These are phyloP conservation scores for Inosperma sp. DNA, from an alignment of 768 basidiomycete species.

Conservation along the genomic window DNA sequence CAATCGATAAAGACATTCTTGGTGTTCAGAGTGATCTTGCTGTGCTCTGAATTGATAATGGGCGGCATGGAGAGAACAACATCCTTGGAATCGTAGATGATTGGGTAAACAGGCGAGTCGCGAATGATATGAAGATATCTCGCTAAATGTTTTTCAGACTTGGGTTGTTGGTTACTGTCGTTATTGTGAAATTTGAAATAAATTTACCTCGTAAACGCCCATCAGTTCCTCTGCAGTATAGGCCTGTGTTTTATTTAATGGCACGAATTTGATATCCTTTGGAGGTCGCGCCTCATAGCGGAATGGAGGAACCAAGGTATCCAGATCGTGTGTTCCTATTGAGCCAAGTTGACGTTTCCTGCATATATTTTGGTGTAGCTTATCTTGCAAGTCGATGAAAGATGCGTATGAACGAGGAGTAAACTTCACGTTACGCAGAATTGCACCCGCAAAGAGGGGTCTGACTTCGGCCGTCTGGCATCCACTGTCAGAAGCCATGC, in stretches of 20 bases:
- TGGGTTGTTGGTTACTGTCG: too few relatives aligned
- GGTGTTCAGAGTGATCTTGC: slow-evolving; percentile 93
- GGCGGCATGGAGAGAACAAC: slow-evolving; percentile 95
- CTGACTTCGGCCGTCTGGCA: slow-evolving; percentile 73
- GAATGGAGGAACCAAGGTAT: slow-evolving; percentile 84
- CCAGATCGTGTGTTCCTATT: slow-evolving; percentile 96
- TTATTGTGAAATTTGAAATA: too few relatives aligned
- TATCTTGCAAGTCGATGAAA: slow-evolving; percentile 99
- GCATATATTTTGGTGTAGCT: slow-evolving; percentile 94
- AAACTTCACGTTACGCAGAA: slow-evolving; percentile 88
- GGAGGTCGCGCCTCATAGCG: slow-evolving; percentile 79
- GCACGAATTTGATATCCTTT: slow-evolving; percentile 86
- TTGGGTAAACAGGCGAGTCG: slow-evolving; percentile 93
- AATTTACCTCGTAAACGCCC: slow-evolving; percentile 87
- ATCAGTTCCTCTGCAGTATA: slow-evolving; percentile 91
- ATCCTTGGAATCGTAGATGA: slow-evolving; percentile 90
- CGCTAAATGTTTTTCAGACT: slow-evolving; percentile 91
- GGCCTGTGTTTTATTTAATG: slow-evolving; percentile 71
- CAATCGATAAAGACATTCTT: slow-evolving; percentile 95
- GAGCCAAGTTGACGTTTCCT: slow-evolving; percentile 86
- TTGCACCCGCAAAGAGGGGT: slow-evolving; percentile 86
- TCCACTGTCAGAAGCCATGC: not conserved
- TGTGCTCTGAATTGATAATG: slow-evolving; percentile 96
- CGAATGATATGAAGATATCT: slow-evolving; percentile 90
- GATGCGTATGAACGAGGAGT: slow-evolving; percentile 86